Percentiles rank a stretch among this genome's conserved stretches.
phyloP scores from a whole-genome alignment of 257 asterid species.

The Ligustrum vulgare region DNA sequence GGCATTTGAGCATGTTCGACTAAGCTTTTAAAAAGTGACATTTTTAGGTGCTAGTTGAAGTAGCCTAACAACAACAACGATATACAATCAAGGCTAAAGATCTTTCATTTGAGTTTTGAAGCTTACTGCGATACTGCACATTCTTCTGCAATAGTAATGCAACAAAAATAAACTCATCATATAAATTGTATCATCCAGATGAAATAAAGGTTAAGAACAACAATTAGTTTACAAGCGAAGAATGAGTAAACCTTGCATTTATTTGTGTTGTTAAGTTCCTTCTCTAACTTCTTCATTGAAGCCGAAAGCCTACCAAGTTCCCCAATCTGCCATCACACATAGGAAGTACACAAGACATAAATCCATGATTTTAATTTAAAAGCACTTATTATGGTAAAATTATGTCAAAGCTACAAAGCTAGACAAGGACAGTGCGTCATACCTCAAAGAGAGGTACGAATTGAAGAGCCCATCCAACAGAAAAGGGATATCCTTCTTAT shows the following conservation, averaged over 20 bases:
- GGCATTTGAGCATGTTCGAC: not conserved
- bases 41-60: slow-evolving; percentile 94
- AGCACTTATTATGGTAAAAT: slow-evolving; percentile 2
- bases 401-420: slow-evolving; percentile 13
- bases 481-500: slow-evolving; percentile 83
- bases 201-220: slow-evolving; percentile 3
- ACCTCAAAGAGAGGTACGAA: slow-evolving; percentile 82
- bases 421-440: slow-evolving; percentile 16
- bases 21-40: slow-evolving; percentile 35
- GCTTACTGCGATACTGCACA: slow-evolving; percentile 59
- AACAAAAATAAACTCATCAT: slow-evolving; percentile 12
- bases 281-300: slow-evolving; percentile 72
- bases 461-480: slow-evolving; percentile 86
- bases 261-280: slow-evolving; percentile 63
- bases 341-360: slow-evolving; percentile 15
- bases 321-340: slow-evolving; percentile 50
- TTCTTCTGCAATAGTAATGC: slow-evolving; percentile 58
- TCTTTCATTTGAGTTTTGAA: slow-evolving; percentile 73
- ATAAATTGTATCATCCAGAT: not conserved
- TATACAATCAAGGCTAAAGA: slow-evolving; percentile 72
- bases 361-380: not conserved
- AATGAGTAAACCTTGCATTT: slow-evolving; percentile 59
- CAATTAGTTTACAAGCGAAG: slow-evolving; percentile 1
- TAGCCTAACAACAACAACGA: slow-evolving; percentile 87
- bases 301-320: slow-evolving; percentile 82